These are phyloP conservation scores for Ceratobasidium sp. DNA, from an alignment of 1,284 basidiomycete genomes.

Conservation along the genomic window DNA sequence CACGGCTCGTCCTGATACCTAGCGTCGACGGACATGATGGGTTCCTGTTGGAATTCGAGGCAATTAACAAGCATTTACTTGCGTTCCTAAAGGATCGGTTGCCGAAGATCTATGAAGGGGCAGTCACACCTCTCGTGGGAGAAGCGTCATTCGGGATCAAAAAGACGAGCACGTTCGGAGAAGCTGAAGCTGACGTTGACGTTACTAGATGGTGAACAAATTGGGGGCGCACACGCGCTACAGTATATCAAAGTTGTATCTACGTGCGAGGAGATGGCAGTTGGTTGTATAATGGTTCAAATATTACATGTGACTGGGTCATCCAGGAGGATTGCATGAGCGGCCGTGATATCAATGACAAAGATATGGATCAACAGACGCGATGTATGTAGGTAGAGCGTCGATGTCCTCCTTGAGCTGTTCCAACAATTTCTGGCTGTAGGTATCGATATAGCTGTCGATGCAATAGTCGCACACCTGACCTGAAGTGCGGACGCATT, in stretches of 20 bases:
- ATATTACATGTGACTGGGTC: neutral
- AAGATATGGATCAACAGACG: neutral
- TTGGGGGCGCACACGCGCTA: neutral
- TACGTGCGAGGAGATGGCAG: no score
- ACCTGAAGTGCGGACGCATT: constrained; percentile 30
- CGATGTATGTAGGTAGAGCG: constrained; percentile 34
- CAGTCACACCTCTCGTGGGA: constrained; percentile 48
- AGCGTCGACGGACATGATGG: constrained; percentile 96
- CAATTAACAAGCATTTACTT: constrained; percentile 82
- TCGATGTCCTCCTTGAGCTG: constrained; percentile 39
- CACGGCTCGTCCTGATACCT: constrained; percentile 80
- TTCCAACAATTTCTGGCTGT: constrained; percentile 33
- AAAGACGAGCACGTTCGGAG: constrained; percentile 92
- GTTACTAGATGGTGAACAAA: constrained; percentile 73
- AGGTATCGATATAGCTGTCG: constrained; percentile 24
- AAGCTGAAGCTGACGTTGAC: constrained; percentile 80
- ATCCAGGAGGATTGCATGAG: neutral
- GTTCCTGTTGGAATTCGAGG: constrained; percentile 93
- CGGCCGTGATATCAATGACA: neutral
- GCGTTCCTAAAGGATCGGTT: constrained; percentile 74
- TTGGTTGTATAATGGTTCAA: neutral
- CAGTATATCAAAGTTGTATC: neutral
- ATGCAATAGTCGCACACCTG: constrained; percentile 31
- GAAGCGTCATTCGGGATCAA: constrained; percentile 66
- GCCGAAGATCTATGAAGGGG: constrained; percentile 65